These are phyloP conservation scores for Carex scoparia DNA, from an alignment of 176 grass and related monocot species.

Conservation along the genomic window DNA sequence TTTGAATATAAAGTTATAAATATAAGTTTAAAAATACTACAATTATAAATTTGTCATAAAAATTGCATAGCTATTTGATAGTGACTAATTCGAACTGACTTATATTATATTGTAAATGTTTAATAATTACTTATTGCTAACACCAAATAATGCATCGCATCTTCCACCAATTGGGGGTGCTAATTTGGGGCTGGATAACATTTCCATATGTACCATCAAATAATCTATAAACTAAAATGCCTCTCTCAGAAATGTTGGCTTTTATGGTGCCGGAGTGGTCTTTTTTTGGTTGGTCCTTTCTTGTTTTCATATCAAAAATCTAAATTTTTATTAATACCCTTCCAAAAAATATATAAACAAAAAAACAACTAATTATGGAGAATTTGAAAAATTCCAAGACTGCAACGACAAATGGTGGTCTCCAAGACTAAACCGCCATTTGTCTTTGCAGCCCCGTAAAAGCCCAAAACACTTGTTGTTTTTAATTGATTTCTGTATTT, in stretches of 20 bases:
- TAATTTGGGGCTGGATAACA: background rate
- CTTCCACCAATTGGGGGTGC: background rate
- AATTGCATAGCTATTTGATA: background rate
- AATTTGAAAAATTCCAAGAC: too few species aligned
- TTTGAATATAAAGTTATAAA: background rate
- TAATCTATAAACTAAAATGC: background rate
- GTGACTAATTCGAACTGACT: background rate
- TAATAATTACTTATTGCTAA: background rate
- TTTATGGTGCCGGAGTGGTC: slow-evolving; percentile 13
- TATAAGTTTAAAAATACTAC: too few species aligned
- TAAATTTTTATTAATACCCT: too few species aligned
- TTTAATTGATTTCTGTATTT: too few species aligned
- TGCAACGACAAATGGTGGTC: too few species aligned
- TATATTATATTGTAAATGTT: background rate
- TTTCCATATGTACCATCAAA: background rate
- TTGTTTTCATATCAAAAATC: too few species aligned
- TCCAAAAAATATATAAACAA: too few species aligned
- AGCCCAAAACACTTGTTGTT: too few species aligned
- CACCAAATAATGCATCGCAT: background rate
- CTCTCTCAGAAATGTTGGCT: slow-evolving; percentile 15
- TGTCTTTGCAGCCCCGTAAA: too few species aligned
- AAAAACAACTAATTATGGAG: too few species aligned
- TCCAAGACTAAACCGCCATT: too few species aligned
- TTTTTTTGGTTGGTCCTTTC: slow-evolving; percentile 12
- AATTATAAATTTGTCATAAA: background rate